phyloP scores from a whole-genome alignment of 805 yeast species.

The Saccharomycopsis fodiens region DNA sequence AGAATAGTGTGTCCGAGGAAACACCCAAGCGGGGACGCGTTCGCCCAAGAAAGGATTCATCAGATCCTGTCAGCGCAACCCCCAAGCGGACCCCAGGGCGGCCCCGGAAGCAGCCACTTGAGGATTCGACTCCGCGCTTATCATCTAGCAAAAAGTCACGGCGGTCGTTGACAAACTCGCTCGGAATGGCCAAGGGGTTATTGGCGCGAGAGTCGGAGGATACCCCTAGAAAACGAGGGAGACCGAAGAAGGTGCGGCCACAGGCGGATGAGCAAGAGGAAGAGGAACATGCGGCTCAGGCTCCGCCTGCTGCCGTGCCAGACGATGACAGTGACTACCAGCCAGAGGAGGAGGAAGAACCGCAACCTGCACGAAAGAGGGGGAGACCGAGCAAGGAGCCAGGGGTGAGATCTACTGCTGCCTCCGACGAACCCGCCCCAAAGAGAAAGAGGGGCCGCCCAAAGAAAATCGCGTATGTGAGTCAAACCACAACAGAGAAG shows the following conservation, averaged over 20 bases:
- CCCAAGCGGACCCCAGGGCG: not conserved
- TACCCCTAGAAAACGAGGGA: not conserved
- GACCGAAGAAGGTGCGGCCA: too few relatives aligned
- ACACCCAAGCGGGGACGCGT: not conserved
- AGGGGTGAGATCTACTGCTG: too few relatives aligned
- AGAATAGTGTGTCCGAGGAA: not conserved
- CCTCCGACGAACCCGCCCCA: not conserved
- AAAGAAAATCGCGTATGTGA: not conserved
- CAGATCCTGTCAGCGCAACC: not conserved
- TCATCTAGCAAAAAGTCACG: slow-evolving; percentile 8
- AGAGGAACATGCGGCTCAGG: too few relatives aligned
- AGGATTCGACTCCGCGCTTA: slow-evolving; percentile 3
- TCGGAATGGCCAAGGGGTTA: not conserved
- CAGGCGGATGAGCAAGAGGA: too few relatives aligned
- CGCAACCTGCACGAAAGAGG: too few relatives aligned
- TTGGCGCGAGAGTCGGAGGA: not conserved
- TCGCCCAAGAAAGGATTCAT: not conserved
- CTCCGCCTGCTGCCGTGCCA: too few relatives aligned
- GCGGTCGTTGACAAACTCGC: slow-evolving; percentile 8
- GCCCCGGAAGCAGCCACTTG: not conserved
- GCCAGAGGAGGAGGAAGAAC: too few relatives aligned
- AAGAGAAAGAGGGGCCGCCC: not conserved
- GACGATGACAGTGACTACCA: too few relatives aligned
- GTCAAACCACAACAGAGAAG: not conserved
- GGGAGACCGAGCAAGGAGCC: too few relatives aligned